Evolutionary conservation across 2,329 filamentous ascomycete genomes (phyloP), one percentile per base, ranked within the genome.

Genomic region (Cladorrhinum sp.): DNA sequence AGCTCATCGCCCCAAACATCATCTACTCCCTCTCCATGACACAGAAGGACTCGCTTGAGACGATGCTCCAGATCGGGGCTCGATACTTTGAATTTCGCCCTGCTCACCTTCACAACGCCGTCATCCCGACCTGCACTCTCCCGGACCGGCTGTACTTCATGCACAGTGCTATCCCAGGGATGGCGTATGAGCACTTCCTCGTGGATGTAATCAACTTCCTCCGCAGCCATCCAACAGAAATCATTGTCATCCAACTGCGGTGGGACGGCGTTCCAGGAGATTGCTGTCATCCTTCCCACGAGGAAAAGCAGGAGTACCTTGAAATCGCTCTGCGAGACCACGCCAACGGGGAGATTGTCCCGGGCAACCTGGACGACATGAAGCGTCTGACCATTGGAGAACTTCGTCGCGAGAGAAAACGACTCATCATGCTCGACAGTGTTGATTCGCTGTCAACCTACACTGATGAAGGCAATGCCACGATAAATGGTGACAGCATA

Each of bases 31-130:
- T 82, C 1, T 77, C 80, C 60, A 75, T 82, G 52, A 82, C 80
- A 7, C 80, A 82, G 55, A 83, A 83, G 64, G 79, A 82, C 63
- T 70, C 68, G 1, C 70, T 82, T 0, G 65, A 71, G 8, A 72
- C 73, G 6, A 78, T 82, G 51, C 73, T 83, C 55, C 69, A 69
- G 42, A 73, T 82, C 39, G 80, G 80, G 0, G 78, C 78, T 0
- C 67, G 80, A 3, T 82, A 82, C 69, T 82, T 82, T 57, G 80
- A 82, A 68, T 82, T 82, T 65, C 72, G 80, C 5, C 80, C 80
- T 0, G 80, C 80, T 0, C 76, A 78, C 60, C 75, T 79, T 56
- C 78, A 80, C 66, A 69, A 71, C 1, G 72, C 72, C 59, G 70
- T 82, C 59, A 71, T 75, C 46, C 65, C 63, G 4, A 66, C 71